Evolutionary conservation across 768 basidiomycete species (phyloP).

Genomic region (Mycena chlorophos): DNA sequence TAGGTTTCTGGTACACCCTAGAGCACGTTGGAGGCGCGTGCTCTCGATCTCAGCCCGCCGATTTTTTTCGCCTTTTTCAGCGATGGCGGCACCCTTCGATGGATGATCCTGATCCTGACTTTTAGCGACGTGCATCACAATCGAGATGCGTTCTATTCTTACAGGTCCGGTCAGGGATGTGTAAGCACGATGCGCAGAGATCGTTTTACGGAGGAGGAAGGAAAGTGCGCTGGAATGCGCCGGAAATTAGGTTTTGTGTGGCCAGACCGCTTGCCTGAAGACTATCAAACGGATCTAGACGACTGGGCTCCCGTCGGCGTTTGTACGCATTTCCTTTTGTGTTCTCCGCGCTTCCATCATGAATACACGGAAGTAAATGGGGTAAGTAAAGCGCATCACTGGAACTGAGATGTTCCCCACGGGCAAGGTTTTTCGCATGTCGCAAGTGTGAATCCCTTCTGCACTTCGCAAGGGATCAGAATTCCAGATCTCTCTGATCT

Average conservation of each 20-base stretch:
- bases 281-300: too few species aligned
- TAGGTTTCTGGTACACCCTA: background rate
- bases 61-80: background rate
- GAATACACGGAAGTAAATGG: background rate
- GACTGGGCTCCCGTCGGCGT: too few species aligned
- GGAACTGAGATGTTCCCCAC: background rate
- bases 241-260: too few species aligned
- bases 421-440: background rate
- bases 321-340: background rate
- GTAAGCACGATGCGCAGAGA: background rate
- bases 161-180: background rate
- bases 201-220: background rate
- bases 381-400: background rate
- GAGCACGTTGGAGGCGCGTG: too few species aligned
- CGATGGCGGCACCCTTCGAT: background rate
- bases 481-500: background rate
- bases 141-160: background rate
- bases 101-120: background rate
- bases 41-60: background rate
- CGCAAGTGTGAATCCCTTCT: background rate
- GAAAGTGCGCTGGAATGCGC: too few species aligned
- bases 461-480: background rate
- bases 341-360: background rate
- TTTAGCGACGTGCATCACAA: background rate
- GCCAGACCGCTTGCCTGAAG: too few species aligned